phyloP scores from a whole-genome alignment of 805 yeast species.

The Nakazawaea ernobii region DNA sequence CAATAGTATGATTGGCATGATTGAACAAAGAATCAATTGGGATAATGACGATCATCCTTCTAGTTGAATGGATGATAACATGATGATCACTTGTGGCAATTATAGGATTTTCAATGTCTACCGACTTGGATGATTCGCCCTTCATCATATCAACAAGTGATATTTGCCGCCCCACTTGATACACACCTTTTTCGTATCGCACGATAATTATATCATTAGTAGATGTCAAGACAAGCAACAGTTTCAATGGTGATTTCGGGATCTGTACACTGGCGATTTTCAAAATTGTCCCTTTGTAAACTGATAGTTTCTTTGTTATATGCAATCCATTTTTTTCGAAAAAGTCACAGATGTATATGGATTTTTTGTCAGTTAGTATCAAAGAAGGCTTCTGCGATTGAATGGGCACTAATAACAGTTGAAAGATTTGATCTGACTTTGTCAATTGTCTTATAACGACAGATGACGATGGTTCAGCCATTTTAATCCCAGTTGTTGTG shows the following conservation, averaged over 20 bases:
- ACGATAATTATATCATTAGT: neutral
- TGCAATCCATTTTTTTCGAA: neutral
- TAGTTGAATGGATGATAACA: neutral
- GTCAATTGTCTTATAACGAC: neutral
- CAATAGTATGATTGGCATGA: neutral
- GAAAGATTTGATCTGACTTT: slow-evolving; percentile 1
- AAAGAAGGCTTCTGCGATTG: neutral
- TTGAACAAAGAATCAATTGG: neutral
- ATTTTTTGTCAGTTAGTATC: neutral
- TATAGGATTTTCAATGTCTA: neutral
- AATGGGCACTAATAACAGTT: neutral
- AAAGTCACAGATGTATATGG: neutral
- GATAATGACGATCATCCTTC: neutral
- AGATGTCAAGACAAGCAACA: neutral
- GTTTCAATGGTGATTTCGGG: neutral
- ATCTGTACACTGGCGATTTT: neutral
- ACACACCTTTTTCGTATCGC: neutral
- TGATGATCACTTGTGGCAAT: neutral
- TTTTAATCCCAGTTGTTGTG: neutral
- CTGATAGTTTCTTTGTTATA: neutral
- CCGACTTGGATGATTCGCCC: neutral
- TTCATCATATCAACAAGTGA: too few species aligned
- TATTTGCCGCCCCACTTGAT: too few species aligned
- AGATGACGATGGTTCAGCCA: neutral
- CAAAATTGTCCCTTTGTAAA: neutral